Evolutionary conservation across 768 basidiomycete genomes (phyloP).

Genomic region (Rhodotorula kratochvilovae): DNA sequence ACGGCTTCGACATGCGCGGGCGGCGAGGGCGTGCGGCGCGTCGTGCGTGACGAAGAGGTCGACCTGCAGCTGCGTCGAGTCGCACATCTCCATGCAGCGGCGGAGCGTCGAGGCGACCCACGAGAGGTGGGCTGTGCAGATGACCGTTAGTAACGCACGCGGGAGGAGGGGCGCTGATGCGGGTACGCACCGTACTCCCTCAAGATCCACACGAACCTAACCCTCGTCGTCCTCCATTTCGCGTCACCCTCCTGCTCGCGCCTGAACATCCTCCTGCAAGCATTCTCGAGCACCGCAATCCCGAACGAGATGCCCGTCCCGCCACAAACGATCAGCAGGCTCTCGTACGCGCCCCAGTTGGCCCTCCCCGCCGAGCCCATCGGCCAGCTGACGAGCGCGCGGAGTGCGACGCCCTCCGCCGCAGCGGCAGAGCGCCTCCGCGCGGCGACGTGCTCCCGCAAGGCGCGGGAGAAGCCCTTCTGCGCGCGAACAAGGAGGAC

Average conservation of each 20-base stretch:
- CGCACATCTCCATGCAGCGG: constrained; percentile 59
- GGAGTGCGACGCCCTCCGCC: constrained; percentile 54
- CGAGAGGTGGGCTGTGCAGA: constrained; percentile 60
- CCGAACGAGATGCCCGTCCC: constrained; percentile 75
- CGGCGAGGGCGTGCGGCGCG: constrained; percentile 6
- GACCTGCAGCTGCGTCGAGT: constrained; percentile 55
- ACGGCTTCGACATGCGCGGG: not conserved
- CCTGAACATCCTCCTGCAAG: constrained; percentile 36
- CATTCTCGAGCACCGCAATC: constrained; percentile 61
- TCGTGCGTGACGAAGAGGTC: constrained; percentile 68
- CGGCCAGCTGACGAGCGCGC: constrained; percentile 64
- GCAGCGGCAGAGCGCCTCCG: constrained; percentile 45
- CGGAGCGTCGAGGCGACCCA: constrained; percentile 68
- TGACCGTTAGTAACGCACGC: not conserved
- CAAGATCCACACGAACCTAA: constrained; percentile 72
- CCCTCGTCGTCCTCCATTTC: constrained; percentile 52
- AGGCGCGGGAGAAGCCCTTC: constrained; percentile 63
- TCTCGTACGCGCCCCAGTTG: constrained; percentile 59
- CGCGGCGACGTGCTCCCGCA: constrained; percentile 59
- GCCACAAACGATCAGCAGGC: constrained; percentile 62
- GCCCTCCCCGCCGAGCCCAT: constrained; percentile 63
- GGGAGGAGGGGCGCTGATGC: fast-evolving
- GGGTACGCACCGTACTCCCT: constrained; percentile 61
- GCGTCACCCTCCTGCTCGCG: constrained; percentile 44
- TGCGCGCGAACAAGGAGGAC: constrained; percentile 66